Evolutionary conservation across 1,284 basidiomycete genomes (phyloP).

Genomic region (Tilletia indica): DNA sequence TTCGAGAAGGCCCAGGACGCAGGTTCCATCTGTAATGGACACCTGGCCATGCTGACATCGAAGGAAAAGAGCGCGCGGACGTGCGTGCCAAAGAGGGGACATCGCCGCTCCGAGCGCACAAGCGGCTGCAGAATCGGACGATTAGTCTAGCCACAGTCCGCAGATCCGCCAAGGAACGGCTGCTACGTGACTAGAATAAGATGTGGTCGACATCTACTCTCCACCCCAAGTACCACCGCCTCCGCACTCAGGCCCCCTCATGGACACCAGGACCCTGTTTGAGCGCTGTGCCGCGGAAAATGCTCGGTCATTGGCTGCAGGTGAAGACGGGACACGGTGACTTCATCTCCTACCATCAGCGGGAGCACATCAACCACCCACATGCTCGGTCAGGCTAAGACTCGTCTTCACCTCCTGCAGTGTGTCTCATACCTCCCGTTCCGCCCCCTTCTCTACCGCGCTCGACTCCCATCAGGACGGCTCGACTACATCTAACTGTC

Average conservation of each 20-base stretch:
- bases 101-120: not conserved
- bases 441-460: too few species aligned
- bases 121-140: not conserved
- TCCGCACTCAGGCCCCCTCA: not conserved
- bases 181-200: not conserved
- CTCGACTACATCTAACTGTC: too few species aligned
- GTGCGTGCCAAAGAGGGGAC: not conserved
- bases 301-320: not conserved
- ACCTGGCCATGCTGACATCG: not conserved
- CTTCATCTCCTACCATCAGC: too few species aligned
- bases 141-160: not conserved
- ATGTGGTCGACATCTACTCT: not conserved
- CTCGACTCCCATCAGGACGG: too few species aligned
- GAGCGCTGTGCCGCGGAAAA: not conserved
- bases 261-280: not conserved
- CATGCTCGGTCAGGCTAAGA: too few species aligned
- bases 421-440: too few species aligned
- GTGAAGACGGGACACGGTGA: too few species aligned
- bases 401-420: too few species aligned
- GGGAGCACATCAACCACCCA: too few species aligned
- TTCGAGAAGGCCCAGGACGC: not conserved
- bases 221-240: not conserved
- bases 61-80: not conserved
- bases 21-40: not conserved
- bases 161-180: not conserved